Evolutionary conservation across 2,329 filamentous ascomycete genomes (phyloP), one percentile per base, ranked within the genome.

Genomic region (Pseudogymnoascus sp.): DNA sequence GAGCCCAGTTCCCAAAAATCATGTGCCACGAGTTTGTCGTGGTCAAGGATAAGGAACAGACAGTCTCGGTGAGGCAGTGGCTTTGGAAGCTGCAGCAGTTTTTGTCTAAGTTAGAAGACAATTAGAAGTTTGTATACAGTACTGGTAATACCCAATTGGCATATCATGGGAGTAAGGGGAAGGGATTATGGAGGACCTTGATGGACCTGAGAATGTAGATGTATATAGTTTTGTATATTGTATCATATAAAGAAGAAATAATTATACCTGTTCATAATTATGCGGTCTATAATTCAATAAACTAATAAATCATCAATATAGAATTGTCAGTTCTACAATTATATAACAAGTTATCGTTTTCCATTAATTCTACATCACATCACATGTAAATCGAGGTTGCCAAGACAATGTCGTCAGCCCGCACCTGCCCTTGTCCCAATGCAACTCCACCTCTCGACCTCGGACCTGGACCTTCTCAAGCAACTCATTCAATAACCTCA

Each of bases 1-100:
- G 69, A 57, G 34, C 70, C 1, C 71, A 75, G 25, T 72, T 77
- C 10, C 61, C 61, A 13, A 1, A 39, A 64, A 0, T 64, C 76
- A 21, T 76, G 81, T 21, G 69, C 68, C 2, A 71, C 78, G 0
- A 75, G 75, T 2, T 75, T 73, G 7, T 72, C 81, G 19, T 76
- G 79, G 62, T 74, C 19, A 73, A 69, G 51, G 74, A 85, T 66
- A 76, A 74, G 68, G 74, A 69, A 66, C 73, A 76, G 39, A 81
- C 79, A 6, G 71, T 77, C 21, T 72, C 76, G 13, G 60, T 85
- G 54, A 81, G 85, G 71, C 64, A 79, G 63, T 75, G 79, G 62
- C 75, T 87, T 6, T 87, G 85, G 85, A 82, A 80, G 45, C 45
- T 51, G n/a, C 45, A 51, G 23, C 14, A 14, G 6, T 51, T 51